These are phyloP conservation scores for Durio zibethinus DNA, from an alignment of 345 rosid species.

Conservation along the genomic window DNA sequence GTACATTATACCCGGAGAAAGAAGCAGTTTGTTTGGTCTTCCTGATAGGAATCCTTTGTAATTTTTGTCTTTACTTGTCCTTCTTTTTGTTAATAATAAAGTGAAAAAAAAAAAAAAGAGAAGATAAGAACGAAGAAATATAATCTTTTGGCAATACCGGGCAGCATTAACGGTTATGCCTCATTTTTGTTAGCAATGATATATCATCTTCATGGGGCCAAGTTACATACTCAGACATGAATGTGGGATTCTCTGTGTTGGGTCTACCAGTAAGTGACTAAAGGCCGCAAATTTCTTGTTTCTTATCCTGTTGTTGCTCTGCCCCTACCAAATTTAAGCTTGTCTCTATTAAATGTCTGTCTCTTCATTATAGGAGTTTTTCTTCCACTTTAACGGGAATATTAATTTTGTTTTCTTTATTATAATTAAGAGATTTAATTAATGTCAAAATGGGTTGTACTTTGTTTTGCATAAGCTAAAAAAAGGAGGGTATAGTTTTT, in stretches of 20 bases:
- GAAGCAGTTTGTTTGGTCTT: background rate
- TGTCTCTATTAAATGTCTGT: background rate
- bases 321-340: background rate
- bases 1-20: background rate
- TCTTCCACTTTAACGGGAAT: background rate
- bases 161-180: background rate
- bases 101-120: background rate
- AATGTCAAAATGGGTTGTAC: background rate
- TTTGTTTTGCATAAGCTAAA: background rate
- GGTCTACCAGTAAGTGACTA: constrained; percentile 2
- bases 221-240: constrained; percentile 11
- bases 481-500: background rate
- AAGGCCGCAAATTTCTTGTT: background rate
- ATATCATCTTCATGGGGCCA: constrained; percentile 14
- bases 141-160: background rate
- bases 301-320: background rate
- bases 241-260: constrained; percentile 16
- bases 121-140: background rate
- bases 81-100: background rate
- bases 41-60: background rate
- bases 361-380: background rate
- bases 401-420: background rate
- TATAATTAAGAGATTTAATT: background rate
- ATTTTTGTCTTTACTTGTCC: background rate
- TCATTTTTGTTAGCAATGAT: constrained; percentile 14